These are phyloP conservation scores for Cryphonectria carpinicola DNA, from an alignment of 2,329 filamentous ascomycete species.

Conservation along the genomic window DNA sequence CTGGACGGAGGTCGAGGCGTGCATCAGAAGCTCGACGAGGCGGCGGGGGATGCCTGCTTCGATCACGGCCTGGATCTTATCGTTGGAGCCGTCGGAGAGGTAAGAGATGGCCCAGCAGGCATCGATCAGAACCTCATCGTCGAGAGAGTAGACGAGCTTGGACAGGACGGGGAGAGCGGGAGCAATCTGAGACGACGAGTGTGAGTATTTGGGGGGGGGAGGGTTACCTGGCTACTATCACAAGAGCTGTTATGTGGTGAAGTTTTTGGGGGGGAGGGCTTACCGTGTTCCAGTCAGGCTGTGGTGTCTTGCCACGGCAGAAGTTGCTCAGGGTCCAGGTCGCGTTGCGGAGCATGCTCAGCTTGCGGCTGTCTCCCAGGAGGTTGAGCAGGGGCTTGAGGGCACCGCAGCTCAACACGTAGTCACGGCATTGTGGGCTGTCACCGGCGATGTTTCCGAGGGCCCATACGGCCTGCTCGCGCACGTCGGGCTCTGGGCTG, in stretches of 20 bases:
- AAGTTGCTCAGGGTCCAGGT: conserved; percentile 99
- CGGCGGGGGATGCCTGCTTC: conserved; percentile 96
- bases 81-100: conserved; percentile 95
- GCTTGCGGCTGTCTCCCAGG: conserved; percentile 94
- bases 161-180: conserved; percentile 92
- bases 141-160: conserved; percentile 97
- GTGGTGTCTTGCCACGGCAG: conserved; percentile 98
- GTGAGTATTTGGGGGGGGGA: conserved; percentile 16
- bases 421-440: conserved; percentile 96
- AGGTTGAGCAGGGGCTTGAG: conserved; percentile 87
- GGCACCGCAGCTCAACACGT: conserved; percentile 88
- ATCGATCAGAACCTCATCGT: conserved; percentile 97
- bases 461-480: conserved; percentile 98
- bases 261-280: conserved; percentile 42
- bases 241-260: not conserved
- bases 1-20: conserved; percentile 96
- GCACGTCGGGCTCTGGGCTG: conserved; percentile 95
- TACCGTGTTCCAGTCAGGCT: conserved; percentile 97
- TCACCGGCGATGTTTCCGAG: conserved; percentile 98
- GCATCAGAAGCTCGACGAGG: conserved; percentile 95
- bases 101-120: conserved; percentile 99
- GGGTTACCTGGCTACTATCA: conserved; percentile 3
- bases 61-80: conserved; percentile 99
- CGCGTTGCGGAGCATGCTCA: conserved; percentile 98
- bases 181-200: conserved; percentile 68